Evolutionary conservation across 176 grass and related monocot genomes (phyloP), one percentile per base, ranked within the genome.

Genomic region (Bonia amplexicaulis): DNA sequence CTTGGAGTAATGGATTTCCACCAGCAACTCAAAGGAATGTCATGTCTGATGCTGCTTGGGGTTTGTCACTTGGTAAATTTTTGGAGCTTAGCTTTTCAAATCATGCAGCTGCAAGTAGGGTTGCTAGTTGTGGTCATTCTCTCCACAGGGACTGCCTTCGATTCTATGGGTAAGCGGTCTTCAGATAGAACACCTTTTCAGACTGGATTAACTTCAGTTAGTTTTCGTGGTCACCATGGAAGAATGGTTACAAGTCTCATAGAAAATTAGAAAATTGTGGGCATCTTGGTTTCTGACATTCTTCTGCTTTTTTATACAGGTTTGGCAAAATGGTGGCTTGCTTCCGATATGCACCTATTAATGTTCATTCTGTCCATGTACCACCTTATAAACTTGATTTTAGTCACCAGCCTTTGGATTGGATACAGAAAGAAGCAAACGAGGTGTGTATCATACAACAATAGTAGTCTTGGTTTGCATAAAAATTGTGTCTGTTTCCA

Each of bases 51-150:
- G 96, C 93, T 87, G 92, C 93, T 80, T 95, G 93, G 96, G 90
- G 96, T 87, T 91, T 99, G 66, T 99, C 96, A 82, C 93, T 99
- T 82, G 96, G 96, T 78, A 93, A 95, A 87, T 99, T 95, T 89
- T 96, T 99, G 86, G 96, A 99, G 77, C 93, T 99, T 83, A 96
- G 93, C 73, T 99, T 99, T 85, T 94, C 96, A 81, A 95, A 99
- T 52, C 89, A 96, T 85, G 92, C 93, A 87, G 91, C 96, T 74
- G 90, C 93, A 90, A 99, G 91, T 92, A 88, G 96, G 82, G 91
- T 99, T 39, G 93, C 96, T 37, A 85, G 92, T 68, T 99, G 96
- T 51, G 96, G 96, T 27, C 96, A 99, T 86, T 96, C 91, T 79
- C 88, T 99, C 78, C 96, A 99, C 71, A 99, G 88, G 78, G 96